Evolutionary conservation across 352 stramenopile genomes (phyloP), one percentile per base, ranked within the genome.

Genomic region (Blastocystis sp.): DNA sequence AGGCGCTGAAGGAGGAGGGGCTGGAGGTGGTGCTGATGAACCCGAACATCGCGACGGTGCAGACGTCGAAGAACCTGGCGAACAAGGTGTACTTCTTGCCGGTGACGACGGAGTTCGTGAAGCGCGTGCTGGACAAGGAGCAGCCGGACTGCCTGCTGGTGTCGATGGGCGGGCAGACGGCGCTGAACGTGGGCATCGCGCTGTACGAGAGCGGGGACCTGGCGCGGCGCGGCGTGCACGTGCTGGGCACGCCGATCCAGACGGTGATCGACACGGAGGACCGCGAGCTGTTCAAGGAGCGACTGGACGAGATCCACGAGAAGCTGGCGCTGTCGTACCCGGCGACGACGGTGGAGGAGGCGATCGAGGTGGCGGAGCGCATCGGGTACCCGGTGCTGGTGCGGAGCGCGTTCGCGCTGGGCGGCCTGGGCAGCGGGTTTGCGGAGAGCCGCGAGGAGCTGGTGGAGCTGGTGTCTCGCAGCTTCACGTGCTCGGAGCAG

Each of bases 11-110:
- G 90, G 96, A 99, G 89, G 96, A 98, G 92, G 92, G 95, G 89
- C 95, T 98, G 64, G 94, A 98, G 90, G 97, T 98, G 89, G 95
- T 99, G 70, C 90, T 98, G 48, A 98, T 99, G 92, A 98, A 98
- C 92, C 96, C 96, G 57, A 98, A 98, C 91, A 99, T 98, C 90
- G 97, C 97, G 42, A 98, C 95, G 28, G 96, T 99, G 52, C 97
- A 99, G 92, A 99, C 97, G 42, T 98, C 97, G 88, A 93, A 93
- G 66, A 94, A 93, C 60, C 92, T 94, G 87, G 95, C 95, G 9
- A 96, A 98, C 90, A 96, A 97, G 89, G 94, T 98, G 60, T 99
- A 98, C 92, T 99, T 98, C 90, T 89, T 98, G 64, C 96, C 96
- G 14, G 95, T 99, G 63, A 98, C 95, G 74, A 91, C 94, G 10